Evolutionary conservation across 768 basidiomycete genomes (phyloP), one percentile per base, ranked within the genome.

Genomic region (Suillus paluster): DNA sequence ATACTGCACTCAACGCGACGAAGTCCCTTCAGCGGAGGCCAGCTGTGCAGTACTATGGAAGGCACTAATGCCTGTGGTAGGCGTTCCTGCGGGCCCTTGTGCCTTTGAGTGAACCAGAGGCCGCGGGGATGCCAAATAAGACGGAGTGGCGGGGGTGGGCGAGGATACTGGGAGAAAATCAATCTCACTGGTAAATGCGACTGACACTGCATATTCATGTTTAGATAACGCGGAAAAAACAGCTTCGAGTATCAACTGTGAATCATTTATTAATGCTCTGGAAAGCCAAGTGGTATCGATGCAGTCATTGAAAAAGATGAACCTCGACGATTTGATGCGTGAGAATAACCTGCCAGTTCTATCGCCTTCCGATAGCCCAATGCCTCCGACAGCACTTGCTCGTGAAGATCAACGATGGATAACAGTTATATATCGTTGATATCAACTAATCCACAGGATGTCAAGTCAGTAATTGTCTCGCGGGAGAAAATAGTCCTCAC

Each of bases 391-490:
- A 39, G 36, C 53, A 55, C 23, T 38, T 38, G 23, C n/a, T 54
- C 36, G 17, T 54, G 53, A 39, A 60, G 46, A 42, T 33, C 55
- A 48, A 39, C 23, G 57, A 52, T 53, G 61, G 57, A 74, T 75
- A 73, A 58, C 67, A 58, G 57, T 19, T 71, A 67, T 64, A 46
- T 19, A 55, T 68, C 65, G 45, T 62, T 75, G 46, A 63, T 64
- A n/a, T 59, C 63, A 34, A 67, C 53, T 39, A 55, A 55, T 55
- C 23, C 53, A 25, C 53, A 39, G 17, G 70, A 64, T 56, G 62
- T 71, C 59, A 75, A 60, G 61, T 79, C 77, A 25, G 77, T 89
- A 33, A 75, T 83, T 52, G 77, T 73, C 48, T 59, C 75, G 45
- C 75, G 78, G 50, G 85, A 83, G 5, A 34, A 27, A 2, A 11